These are phyloP conservation scores for Aquilaria yunnanensis DNA, from an alignment of 345 rosid species.

Conservation along the genomic window DNA sequence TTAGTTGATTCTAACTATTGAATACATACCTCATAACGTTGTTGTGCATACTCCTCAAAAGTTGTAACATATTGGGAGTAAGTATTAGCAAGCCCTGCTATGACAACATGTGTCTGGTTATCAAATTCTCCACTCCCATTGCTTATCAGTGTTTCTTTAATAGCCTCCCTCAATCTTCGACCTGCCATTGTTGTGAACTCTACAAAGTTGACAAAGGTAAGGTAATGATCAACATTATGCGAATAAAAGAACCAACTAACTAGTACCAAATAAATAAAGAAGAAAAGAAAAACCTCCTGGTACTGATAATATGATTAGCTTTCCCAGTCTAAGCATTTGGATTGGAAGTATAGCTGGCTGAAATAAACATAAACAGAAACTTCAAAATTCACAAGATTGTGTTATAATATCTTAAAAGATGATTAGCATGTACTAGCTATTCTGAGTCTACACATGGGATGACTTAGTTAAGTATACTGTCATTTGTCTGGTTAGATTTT, in stretches of 20 bases:
- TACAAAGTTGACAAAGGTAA: slow-evolving; percentile 14
- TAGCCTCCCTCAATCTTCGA: slow-evolving; percentile 49
- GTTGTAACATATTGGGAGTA: slow-evolving; percentile 52
- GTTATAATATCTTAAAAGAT: no score
- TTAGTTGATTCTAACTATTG: not conserved
- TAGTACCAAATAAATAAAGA: not conserved
- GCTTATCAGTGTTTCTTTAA: slow-evolving; percentile 38
- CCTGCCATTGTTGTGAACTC: slow-evolving; percentile 64
- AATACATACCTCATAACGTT: slow-evolving; percentile 41
- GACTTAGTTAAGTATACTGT: no score
- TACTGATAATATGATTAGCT: slow-evolving; percentile 44
- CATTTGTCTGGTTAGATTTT: no score
- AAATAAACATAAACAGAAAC: not conserved
- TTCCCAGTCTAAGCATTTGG: slow-evolving; percentile 47
- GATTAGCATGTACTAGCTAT: no score
- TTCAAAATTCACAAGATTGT: no score
- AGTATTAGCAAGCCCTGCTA: slow-evolving; percentile 57
- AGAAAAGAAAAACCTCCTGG: slow-evolving; percentile 45
- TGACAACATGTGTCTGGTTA: slow-evolving; percentile 31
- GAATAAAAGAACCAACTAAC: not conserved
- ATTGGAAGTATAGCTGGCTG: slow-evolving; percentile 56
- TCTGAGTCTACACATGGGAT: no score
- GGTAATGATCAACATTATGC: not conserved
- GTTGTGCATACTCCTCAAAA: slow-evolving; percentile 48
- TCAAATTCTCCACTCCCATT: slow-evolving; percentile 43